phyloP scores from a whole-genome alignment of 305 asterid genomes.

The Fraxinus albicans region DNA sequence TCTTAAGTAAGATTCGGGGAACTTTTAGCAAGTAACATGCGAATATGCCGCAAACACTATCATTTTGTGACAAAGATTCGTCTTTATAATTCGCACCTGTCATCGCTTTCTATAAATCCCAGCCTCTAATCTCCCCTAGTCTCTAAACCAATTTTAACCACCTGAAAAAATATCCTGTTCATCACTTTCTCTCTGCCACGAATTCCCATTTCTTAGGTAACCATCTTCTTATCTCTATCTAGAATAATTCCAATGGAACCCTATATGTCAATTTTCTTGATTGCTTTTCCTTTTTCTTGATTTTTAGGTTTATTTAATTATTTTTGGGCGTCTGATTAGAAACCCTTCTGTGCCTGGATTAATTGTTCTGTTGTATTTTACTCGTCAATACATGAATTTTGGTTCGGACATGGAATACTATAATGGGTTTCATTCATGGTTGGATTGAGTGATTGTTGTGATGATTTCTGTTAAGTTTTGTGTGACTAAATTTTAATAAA shows the following conservation, averaged over 20 bases:
- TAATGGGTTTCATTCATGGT: neutral
- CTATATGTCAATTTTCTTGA: neutral
- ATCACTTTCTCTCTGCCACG: slow-evolving; percentile 7
- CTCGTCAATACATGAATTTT: slow-evolving; percentile 1
- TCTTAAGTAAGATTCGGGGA: neutral
- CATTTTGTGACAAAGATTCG: slow-evolving; percentile 31
- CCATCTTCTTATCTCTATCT: neutral
- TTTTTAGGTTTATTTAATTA: neutral
- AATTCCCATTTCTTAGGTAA: slow-evolving; percentile 29
- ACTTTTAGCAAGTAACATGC: neutral
- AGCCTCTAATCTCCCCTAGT: neutral
- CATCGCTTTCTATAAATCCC: neutral
- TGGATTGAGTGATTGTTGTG: neutral
- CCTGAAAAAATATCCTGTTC: neutral
- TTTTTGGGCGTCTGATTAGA: neutral
- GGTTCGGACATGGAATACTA: neutral
- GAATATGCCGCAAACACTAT: slow-evolving; percentile 29
- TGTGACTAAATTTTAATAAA: neutral
- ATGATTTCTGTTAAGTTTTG: neutral
- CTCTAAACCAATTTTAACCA: neutral
- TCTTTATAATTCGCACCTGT: slow-evolving; percentile 36
- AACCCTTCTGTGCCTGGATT: neutral
- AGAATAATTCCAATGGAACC: neutral
- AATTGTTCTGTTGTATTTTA: slow-evolving; percentile 20
- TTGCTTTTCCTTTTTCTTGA: neutral